Conservation (phyloP, 805 yeast species). For the Kazachstania bromeliacearum region DNA sequence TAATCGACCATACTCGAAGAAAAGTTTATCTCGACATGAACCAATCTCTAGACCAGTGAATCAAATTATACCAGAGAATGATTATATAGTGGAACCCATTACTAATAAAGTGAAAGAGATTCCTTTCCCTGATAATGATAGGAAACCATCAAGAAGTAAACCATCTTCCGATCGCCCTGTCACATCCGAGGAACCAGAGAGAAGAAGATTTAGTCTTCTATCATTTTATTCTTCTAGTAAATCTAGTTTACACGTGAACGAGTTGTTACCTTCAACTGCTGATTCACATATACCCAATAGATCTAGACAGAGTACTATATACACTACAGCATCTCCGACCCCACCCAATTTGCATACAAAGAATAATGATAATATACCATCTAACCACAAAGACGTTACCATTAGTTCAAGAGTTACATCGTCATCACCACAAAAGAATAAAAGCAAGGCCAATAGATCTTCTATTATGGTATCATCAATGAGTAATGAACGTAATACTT, state of each 20-base stretch:
- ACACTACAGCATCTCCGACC: slow-evolving; percentile 2
- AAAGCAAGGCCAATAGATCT: slow-evolving; percentile 1
- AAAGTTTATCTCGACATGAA: slow-evolving; percentile 3
- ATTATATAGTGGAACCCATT: not conserved
- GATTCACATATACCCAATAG: not conserved
- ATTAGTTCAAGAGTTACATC: no score
- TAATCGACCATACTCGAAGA: slow-evolving; percentile 3
- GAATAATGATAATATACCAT: not conserved
- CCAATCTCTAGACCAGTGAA: not conserved
- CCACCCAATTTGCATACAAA: not conserved
- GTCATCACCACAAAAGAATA: no score
- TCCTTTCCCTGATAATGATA: not conserved
- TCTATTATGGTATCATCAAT: slow-evolving; percentile 8
- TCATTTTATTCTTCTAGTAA: slow-evolving; percentile 9
- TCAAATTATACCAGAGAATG: not conserved
- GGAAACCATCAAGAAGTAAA: not conserved
- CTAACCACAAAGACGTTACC: no score
- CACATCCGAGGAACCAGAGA: not conserved
- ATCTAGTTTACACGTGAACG: not conserved
- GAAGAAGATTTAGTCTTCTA: slow-evolving; percentile 11
- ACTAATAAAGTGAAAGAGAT: not conserved
- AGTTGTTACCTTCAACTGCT: not conserved
- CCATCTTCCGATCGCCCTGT: not conserved
- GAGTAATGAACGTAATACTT: not conserved
- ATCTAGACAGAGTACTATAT: slow-evolving; percentile 1